These are phyloP conservation scores for Tulasnella sp. DNA, from an alignment of 768 basidiomycete species.

Conservation along the genomic window DNA sequence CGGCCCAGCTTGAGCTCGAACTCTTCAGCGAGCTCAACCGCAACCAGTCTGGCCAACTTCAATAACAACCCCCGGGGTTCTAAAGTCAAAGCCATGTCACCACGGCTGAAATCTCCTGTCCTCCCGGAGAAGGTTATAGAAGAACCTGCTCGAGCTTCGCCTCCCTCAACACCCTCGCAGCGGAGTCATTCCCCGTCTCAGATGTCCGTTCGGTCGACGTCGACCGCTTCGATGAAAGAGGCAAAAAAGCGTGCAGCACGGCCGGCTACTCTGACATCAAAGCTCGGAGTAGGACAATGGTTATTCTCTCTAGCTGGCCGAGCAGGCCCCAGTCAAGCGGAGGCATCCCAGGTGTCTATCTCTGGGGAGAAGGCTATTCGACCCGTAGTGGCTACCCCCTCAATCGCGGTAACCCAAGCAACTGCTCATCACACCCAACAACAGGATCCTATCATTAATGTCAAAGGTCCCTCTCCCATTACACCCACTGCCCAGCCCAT, in stretches of 20 bases:
- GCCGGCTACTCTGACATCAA: slow-evolving; percentile 13
- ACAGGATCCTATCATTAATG: slow-evolving; percentile 6
- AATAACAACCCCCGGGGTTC: slow-evolving; percentile 3
- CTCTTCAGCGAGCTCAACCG: slow-evolving; percentile 25
- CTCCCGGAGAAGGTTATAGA: slow-evolving; percentile 3
- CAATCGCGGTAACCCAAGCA: not conserved
- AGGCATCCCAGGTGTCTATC: slow-evolving; percentile 34
- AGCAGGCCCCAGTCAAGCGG: slow-evolving; percentile 31
- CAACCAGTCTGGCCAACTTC: slow-evolving; percentile 27
- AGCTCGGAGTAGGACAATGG: slow-evolving; percentile 31
- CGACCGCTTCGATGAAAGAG: slow-evolving; percentile 50
- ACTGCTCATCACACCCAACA: slow-evolving; percentile 8
- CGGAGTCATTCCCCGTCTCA: slow-evolving; percentile 66
- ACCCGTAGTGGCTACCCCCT: slow-evolving; percentile 16
- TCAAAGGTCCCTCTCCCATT: slow-evolving; percentile 1
- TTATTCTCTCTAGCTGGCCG: slow-evolving; percentile 27
- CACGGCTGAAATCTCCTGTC: slow-evolving; percentile 15
- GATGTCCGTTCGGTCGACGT: slow-evolving; percentile 62
- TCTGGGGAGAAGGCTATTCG: slow-evolving; percentile 4
- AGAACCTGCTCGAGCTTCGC: not conserved
- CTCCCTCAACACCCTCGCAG: slow-evolving; percentile 1
- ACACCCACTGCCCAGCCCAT: not conserved
- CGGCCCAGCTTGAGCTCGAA: slow-evolving; percentile 2
- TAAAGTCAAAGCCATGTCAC: not conserved
- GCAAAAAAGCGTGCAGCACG: not conserved